Evolutionary conservation across 2,329 filamentous ascomycete species (phyloP).

Genomic region (Aureobasidium leucospermi): DNA sequence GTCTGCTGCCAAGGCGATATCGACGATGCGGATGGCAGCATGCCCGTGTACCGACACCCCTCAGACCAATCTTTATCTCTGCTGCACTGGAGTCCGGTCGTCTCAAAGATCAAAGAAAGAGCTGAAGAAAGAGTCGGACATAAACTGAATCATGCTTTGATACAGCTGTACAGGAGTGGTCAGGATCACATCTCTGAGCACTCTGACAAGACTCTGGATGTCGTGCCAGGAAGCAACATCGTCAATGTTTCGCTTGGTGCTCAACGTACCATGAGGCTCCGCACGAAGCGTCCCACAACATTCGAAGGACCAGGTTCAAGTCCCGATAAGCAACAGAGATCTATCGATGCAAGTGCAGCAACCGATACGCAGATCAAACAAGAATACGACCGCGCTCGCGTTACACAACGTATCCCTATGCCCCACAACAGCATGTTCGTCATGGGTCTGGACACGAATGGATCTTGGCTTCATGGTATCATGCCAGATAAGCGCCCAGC

Average conservation of each 20-base stretch:
- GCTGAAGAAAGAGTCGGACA: conserved; percentile 72
- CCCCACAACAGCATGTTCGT: conserved; percentile 86
- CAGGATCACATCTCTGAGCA: conserved; percentile 93
- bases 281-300: conserved; percentile 59
- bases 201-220: conserved; percentile 93
- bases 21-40: conserved; percentile 62
- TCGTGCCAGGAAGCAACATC: conserved; percentile 71
- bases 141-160: conserved; percentile 79
- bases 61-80: conserved; percentile 79
- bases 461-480: conserved; percentile 86
- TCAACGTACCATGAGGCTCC: conserved; percentile 79
- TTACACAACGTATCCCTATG: conserved; percentile 61
- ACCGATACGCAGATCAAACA: conserved; percentile 5
- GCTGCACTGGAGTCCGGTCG: conserved; percentile 65
- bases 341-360: background rate
- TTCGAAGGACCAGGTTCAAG: background rate
- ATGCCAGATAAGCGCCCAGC: conserved; percentile 70
- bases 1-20: conserved; percentile 81
- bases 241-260: conserved; percentile 93
- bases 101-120: conserved; percentile 58
- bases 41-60: conserved; percentile 92
- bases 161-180: conserved; percentile 86
- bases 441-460: conserved; percentile 75
- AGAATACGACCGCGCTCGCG: conserved; percentile 35
- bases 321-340: background rate